Evolutionary conservation across 805 yeast species (phyloP).

Genomic region (Kodamaea leandrae): DNA sequence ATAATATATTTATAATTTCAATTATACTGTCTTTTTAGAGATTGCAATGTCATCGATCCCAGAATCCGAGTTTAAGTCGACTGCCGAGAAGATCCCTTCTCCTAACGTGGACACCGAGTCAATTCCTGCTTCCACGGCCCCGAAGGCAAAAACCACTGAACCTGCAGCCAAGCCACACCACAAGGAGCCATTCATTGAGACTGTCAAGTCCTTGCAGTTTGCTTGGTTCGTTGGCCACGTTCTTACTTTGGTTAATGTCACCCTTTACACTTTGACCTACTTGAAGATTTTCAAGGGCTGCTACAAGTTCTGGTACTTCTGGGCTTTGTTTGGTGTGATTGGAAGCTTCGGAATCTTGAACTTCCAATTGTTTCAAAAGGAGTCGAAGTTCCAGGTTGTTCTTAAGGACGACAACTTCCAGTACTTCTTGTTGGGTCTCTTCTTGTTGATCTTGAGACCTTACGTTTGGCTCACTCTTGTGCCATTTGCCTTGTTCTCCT

Average conservation of each 20-base stretch:
- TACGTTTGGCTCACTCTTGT: constrained; percentile 58
- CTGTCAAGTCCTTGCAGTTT: constrained; percentile 55
- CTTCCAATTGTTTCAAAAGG: constrained; percentile 48
- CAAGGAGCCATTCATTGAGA: constrained; percentile 17
- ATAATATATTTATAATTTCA: background rate
- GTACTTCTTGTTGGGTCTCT: constrained; percentile 60
- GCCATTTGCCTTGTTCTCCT: constrained; percentile 75
- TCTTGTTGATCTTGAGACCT: constrained; percentile 50
- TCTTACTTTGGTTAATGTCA: constrained; percentile 30
- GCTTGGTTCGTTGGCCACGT: constrained; percentile 65
- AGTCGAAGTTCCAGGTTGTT: constrained; percentile 23
- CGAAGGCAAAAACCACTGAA: constrained; percentile 1
- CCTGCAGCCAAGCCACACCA: constrained; percentile 3
- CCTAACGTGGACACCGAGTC: background rate
- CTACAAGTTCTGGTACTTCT: constrained; percentile 48
- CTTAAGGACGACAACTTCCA: constrained; percentile 64
- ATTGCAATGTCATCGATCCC: constrained; percentile 1
- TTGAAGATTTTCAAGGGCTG: constrained; percentile 24
- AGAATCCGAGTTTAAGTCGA: constrained; percentile 2
- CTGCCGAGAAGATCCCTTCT: background rate
- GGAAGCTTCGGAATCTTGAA: constrained; percentile 75
- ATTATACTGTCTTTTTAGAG: background rate
- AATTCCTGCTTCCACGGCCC: background rate
- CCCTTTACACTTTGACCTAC: constrained; percentile 34
- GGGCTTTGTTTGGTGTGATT: constrained; percentile 61